A percentile compares a stretch with the other conserved stretches of the same genome.
phyloP scores from a whole-genome alignment of 768 basidiomycete species.

The Tulasnella calospora region DNA sequence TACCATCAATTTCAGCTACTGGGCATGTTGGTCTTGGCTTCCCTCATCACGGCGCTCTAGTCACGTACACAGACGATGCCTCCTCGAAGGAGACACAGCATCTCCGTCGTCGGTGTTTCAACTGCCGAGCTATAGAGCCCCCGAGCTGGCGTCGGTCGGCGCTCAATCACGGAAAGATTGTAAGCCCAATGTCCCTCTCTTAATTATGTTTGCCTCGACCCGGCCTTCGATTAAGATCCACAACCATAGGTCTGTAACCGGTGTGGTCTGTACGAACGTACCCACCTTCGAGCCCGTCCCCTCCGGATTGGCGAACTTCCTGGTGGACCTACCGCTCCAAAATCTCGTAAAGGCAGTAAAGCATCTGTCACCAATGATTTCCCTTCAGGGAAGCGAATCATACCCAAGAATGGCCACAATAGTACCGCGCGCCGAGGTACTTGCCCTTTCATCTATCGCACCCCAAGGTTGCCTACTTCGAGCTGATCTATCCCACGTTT shows the following conservation, averaged over 20 bases:
- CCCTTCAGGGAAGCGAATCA: background rate
- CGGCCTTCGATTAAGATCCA: background rate
- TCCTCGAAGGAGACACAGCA: conserved; percentile 88
- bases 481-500: background rate
- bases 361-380: background rate
- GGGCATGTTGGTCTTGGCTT: conserved; percentile 34
- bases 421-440: background rate
- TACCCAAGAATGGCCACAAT: background rate
- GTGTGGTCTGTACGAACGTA: conserved; percentile 86
- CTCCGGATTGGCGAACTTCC: conserved; percentile 83
- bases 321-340: conserved; percentile 55
- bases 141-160: conserved; percentile 84
- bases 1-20: conserved; percentile 34
- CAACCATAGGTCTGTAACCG: conserved; percentile 65
- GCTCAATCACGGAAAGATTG: conserved; percentile 86
- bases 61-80: conserved; percentile 87
- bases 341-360: conserved; percentile 55
- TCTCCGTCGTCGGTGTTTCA: conserved; percentile 80
- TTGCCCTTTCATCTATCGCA: background rate
- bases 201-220: background rate
- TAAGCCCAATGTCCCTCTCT: conserved; percentile 19
- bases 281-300: conserved; percentile 75
- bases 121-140: conserved; percentile 88
- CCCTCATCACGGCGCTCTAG: conserved; percentile 49
- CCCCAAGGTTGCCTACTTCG: background rate